These are phyloP conservation scores for Elaeis oleifera DNA, from an alignment of 202 grass and related monocot genomes.

Conservation along the genomic window DNA sequence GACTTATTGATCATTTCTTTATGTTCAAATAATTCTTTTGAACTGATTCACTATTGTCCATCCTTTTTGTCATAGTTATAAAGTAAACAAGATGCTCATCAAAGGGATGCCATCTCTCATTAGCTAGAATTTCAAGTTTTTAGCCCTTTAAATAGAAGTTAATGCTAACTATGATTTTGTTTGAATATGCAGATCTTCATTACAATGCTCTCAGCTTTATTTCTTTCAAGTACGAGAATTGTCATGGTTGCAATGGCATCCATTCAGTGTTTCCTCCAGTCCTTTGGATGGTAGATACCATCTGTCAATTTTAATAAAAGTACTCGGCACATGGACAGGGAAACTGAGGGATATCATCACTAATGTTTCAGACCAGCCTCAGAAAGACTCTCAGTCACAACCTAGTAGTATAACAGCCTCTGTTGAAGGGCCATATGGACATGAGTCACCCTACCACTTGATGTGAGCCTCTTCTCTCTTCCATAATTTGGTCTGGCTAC, in stretches of 20 bases:
- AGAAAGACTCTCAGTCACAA: conserved; percentile 16
- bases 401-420: conserved; percentile 49
- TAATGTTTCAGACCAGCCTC: conserved; percentile 35
- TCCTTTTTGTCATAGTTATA: too few relatives aligned
- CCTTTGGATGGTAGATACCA: conserved; percentile 90
- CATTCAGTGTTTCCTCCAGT: conserved; percentile 91
- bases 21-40: neutral
- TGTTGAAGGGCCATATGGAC: conserved; percentile 85
- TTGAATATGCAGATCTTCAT: conserved; percentile 45
- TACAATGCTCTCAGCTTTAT: conserved; percentile 92
- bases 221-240: conserved; percentile 74
- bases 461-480: conserved; percentile 46
- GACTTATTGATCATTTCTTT: conserved; percentile 3
- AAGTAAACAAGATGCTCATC: too few relatives aligned
- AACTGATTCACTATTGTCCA: too few relatives aligned
- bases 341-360: conserved; percentile 56
- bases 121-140: too few relatives aligned
- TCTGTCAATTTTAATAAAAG: conserved; percentile 81
- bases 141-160: too few relatives aligned
- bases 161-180: conserved; percentile 1
- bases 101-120: too few relatives aligned
- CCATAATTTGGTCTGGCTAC: neutral
- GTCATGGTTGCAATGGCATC: conserved; percentile 90
- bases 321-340: conserved; percentile 73
- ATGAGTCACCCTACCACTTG: conserved; percentile 91